phyloP scores from a whole-genome alignment of 2,329 filamentous ascomycete genomes.

The Colletotrichum musae region DNA sequence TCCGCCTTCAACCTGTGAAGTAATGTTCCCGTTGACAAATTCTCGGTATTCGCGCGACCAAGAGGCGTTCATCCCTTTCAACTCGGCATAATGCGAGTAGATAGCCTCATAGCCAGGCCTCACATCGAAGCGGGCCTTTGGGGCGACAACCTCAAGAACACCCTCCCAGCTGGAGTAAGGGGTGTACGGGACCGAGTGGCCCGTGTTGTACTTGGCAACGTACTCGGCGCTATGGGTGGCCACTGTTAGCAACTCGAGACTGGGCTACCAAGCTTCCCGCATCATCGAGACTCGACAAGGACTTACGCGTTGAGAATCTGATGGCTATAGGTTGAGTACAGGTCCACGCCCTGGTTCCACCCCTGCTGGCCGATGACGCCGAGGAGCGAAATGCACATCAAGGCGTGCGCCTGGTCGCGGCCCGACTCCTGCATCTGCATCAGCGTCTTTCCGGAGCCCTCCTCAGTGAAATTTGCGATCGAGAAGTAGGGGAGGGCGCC shows the following conservation, averaged over 20 bases:
- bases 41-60: slow-evolving; percentile 43
- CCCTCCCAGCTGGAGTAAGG: slow-evolving; percentile 18
- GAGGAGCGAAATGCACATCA: slow-evolving; percentile 52
- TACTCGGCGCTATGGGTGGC: slow-evolving; percentile 4
- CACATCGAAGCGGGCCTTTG: slow-evolving; percentile 1
- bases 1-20: slow-evolving; percentile 53
- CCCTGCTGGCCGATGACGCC: slow-evolving; percentile 54
- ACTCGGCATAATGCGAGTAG: slow-evolving; percentile 51
- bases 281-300: not conserved
- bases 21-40: slow-evolving; percentile 45
- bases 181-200: slow-evolving; percentile 23
- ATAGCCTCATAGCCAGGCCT: slow-evolving; percentile 49
- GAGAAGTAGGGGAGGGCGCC: slow-evolving; percentile 48
- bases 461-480: slow-evolving; percentile 22
- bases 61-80: slow-evolving; percentile 47
- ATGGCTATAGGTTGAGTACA: slow-evolving; percentile 50
- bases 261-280: not conserved
- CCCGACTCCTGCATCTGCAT: slow-evolving; percentile 56
- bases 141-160: not conserved
- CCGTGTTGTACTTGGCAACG: slow-evolving; percentile 26
- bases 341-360: slow-evolving; percentile 54
- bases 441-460: slow-evolving; percentile 46
- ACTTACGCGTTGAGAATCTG: slow-evolving; percentile 37
- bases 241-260: not conserved
- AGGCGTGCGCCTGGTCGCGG: slow-evolving; percentile 57